Percentiles rank a stretch among this genome's conserved stretches.
phyloP scores from a whole-genome alignment of 345 rosid genomes.

The Geranium rotundifolium region DNA sequence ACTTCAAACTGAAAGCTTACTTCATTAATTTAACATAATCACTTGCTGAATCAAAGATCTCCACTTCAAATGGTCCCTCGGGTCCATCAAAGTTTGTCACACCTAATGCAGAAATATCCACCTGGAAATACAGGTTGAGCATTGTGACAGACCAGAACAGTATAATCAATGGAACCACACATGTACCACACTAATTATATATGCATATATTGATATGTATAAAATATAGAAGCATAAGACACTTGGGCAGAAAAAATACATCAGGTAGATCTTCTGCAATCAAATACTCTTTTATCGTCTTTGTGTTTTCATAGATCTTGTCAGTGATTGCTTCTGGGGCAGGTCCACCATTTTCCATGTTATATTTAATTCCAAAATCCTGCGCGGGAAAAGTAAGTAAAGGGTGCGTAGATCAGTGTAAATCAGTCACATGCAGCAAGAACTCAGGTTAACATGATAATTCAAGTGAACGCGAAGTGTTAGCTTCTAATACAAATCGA shows the following conservation, averaged over 20 bases:
- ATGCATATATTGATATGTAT: no score
- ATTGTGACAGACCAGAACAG: no score
- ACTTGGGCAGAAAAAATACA: slow-evolving; percentile 27
- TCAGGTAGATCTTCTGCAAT: slow-evolving; percentile 64
- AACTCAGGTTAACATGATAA: no score
- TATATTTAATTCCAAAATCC: slow-evolving; percentile 99
- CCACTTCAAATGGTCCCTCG: slow-evolving; percentile 85
- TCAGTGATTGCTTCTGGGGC: slow-evolving; percentile 96
- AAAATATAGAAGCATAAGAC: no score
- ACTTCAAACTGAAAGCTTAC: slow-evolving; percentile 31
- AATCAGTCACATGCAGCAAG: no score
- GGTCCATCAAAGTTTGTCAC: slow-evolving; percentile 66
- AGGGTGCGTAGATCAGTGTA: no score
- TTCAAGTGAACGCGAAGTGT: no score
- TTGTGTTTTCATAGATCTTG: slow-evolving; percentile 91
- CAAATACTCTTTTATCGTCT: slow-evolving; percentile 73
- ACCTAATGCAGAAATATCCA: slow-evolving; percentile 59
- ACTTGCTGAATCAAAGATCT: slow-evolving; percentile 85
- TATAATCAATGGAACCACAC: no score
- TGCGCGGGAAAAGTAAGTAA: slow-evolving; percentile 8
- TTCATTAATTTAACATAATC: slow-evolving; percentile 89
- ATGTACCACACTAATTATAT: no score
- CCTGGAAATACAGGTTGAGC: slow-evolving; percentile 31
- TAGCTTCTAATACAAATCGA: no score
- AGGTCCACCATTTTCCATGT: slow-evolving; percentile 99